Evolutionary conservation across 2,329 filamentous ascomycete genomes (phyloP).

Genomic region (Talaromyces sp.): DNA sequence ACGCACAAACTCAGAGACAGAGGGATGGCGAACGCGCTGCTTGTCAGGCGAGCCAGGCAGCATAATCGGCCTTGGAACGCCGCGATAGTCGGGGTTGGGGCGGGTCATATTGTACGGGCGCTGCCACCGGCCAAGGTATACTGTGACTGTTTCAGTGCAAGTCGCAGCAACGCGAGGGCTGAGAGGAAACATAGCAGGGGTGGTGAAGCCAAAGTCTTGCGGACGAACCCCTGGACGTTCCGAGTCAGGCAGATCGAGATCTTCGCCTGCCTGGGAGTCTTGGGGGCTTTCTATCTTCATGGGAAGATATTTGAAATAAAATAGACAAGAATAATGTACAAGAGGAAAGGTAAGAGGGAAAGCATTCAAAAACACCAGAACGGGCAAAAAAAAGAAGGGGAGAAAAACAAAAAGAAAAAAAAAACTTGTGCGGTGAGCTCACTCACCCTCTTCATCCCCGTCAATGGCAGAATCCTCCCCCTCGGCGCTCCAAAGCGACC

Average conservation of each 20-base stretch:
- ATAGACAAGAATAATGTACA: background rate
- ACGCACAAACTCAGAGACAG: conserved; percentile 2
- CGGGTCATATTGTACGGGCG: background rate
- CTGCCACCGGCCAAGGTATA: conserved; percentile 2
- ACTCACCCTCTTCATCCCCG: background rate
- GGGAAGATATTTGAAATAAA: too few species aligned
- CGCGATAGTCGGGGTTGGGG: conserved; percentile 7
- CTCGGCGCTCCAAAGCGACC: background rate
- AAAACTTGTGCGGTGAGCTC: background rate
- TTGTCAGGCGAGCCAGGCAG: conserved; percentile 9
- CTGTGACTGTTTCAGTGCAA: conserved; percentile 7
- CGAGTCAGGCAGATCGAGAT: background rate
- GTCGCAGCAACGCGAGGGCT: background rate
- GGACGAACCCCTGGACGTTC: conserved; percentile 2
- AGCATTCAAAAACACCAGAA: background rate
- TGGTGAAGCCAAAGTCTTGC: background rate
- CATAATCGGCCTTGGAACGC: conserved; percentile 7
- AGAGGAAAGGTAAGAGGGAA: background rate
- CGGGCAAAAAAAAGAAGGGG: background rate
- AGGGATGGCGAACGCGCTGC: conserved; percentile 2
- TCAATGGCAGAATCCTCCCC: background rate
- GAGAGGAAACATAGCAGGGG: background rate
- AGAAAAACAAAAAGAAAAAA: background rate
- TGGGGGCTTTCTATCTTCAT: background rate
- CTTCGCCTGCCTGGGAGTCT: background rate